Conservation (phyloP, 1,284 basidiomycete species). For the Hypsizygus ulmarius region DNA sequence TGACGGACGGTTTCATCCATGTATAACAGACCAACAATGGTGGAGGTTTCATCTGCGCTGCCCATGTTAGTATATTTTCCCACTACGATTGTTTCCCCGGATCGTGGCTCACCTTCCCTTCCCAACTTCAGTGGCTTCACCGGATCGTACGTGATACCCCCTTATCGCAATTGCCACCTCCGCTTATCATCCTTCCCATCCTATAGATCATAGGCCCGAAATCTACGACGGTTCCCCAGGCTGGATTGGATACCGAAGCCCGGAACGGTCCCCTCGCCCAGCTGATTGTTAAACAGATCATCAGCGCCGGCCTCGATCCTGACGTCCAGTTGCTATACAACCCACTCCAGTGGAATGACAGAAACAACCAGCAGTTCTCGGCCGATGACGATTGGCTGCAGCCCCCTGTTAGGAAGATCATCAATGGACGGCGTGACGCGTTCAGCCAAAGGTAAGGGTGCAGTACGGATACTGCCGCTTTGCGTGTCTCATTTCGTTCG, state of each 20-base stretch:
- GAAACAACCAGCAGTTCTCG: conserved; percentile 43
- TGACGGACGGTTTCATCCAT: neutral
- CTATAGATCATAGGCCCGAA: conserved; percentile 55
- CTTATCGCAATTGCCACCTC: neutral
- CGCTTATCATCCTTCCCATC: conserved; percentile 4
- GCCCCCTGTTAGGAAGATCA: conserved; percentile 38
- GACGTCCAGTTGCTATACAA: conserved; percentile 47
- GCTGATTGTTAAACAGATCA: conserved; percentile 48
- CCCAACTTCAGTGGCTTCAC: conserved; percentile 54
- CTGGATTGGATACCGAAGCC: conserved; percentile 54
- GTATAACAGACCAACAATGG: conserved; percentile 52
- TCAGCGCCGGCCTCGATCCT: conserved; percentile 41
- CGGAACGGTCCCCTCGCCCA: conserved; percentile 54
- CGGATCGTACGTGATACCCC: conserved; percentile 44
- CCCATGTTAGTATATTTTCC: conserved; percentile 43
- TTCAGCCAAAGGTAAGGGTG: conserved; percentile 46
- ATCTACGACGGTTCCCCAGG: conserved; percentile 52
- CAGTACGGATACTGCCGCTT: neutral
- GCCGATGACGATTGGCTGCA: conserved; percentile 49
- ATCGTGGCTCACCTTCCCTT: conserved; percentile 4
- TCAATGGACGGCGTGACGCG: conserved; percentile 49
- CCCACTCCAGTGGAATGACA: conserved; percentile 48
- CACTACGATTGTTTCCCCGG: neutral
- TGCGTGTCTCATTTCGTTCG: neutral
- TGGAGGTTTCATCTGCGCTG: conserved; percentile 60